phyloP scores from a whole-genome alignment of 805 yeast species.

The Lipomyces spencermartinsiae region DNA sequence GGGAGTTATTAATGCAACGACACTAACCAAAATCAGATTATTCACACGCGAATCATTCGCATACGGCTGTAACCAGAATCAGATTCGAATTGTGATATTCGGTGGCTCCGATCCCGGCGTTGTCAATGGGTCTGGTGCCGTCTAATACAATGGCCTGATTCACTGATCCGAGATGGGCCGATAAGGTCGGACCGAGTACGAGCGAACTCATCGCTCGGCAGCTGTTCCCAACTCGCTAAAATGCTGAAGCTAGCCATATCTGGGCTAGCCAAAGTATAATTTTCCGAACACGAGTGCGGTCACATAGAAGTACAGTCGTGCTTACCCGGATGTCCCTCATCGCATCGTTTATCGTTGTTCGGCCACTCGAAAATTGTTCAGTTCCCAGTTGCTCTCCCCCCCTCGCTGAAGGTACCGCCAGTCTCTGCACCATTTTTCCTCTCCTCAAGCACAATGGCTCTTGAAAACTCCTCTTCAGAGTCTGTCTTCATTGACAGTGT shows the following conservation, averaged over 20 bases:
- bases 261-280: not conserved
- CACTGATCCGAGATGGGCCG: not conserved
- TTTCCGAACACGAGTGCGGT: not conserved
- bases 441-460: not conserved
- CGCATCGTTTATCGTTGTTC: not conserved
- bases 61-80: too few species aligned
- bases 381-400: not conserved
- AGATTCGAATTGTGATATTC: too few species aligned
- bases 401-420: not conserved
- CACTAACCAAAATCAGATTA: too few species aligned
- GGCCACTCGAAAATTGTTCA: not conserved
- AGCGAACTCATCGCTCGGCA: not conserved
- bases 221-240: not conserved
- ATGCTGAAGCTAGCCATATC: not conserved
- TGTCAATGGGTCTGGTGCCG: too few species aligned
- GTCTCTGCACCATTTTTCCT: not conserved
- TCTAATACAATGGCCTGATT: not conserved
- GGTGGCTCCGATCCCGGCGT: too few species aligned
- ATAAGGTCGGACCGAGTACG: not conserved
- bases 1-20: too few species aligned
- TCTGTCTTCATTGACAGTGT: not conserved
- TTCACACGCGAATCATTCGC: too few species aligned
- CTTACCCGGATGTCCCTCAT: not conserved
- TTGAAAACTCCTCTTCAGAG: constrained; percentile 7
- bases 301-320: not conserved